These are phyloP conservation scores for Novymonas esmeraldas DNA, from an alignment of 208 protist genomes.

Conservation along the genomic window DNA sequence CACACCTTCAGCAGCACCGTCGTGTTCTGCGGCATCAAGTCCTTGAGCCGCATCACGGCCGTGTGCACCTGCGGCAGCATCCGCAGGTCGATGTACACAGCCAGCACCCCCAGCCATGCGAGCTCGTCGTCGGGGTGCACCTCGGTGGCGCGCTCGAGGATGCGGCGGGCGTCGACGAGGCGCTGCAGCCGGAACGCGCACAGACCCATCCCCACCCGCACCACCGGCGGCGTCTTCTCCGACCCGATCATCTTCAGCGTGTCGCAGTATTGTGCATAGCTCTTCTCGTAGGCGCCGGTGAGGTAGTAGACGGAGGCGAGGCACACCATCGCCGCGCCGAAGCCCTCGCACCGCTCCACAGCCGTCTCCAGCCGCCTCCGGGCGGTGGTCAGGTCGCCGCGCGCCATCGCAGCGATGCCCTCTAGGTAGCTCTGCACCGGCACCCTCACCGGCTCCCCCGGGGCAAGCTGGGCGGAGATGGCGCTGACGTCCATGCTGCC, in stretches of 20 bases:
- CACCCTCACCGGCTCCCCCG: constrained; percentile 26
- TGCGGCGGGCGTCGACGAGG: constrained; percentile 52
- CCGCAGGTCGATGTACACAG: constrained; percentile 74
- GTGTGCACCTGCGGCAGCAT: constrained; percentile 59
- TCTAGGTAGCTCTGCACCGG: constrained; percentile 70
- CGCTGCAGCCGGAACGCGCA: constrained; percentile 73
- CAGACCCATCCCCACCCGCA: constrained; percentile 84
- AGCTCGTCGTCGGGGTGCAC: constrained; percentile 77
- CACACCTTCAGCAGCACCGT: constrained; percentile 74
- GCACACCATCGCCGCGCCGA: constrained; percentile 68
- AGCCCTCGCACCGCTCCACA: constrained; percentile 46
- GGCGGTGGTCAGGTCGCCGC: constrained; percentile 55
- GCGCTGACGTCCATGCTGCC: constrained; percentile 42
- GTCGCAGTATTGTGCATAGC: constrained; percentile 73
- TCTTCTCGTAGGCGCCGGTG: constrained; percentile 63
- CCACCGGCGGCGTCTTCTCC: constrained; percentile 56
- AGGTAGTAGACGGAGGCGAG: constrained; percentile 75
- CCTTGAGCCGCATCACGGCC: constrained; percentile 53
- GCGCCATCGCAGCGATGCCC: constrained; percentile 72
- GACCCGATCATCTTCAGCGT: constrained; percentile 71
- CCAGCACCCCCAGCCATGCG: constrained; percentile 71
- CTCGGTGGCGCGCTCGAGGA: constrained; percentile 65
- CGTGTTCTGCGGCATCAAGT: constrained; percentile 67
- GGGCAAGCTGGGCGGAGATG: constrained; percentile 16
- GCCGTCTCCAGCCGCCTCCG: constrained; percentile 70